phyloP scores from a whole-genome alignment of 2,329 filamentous ascomycete genomes.

The Volutella citrinella region DNA sequence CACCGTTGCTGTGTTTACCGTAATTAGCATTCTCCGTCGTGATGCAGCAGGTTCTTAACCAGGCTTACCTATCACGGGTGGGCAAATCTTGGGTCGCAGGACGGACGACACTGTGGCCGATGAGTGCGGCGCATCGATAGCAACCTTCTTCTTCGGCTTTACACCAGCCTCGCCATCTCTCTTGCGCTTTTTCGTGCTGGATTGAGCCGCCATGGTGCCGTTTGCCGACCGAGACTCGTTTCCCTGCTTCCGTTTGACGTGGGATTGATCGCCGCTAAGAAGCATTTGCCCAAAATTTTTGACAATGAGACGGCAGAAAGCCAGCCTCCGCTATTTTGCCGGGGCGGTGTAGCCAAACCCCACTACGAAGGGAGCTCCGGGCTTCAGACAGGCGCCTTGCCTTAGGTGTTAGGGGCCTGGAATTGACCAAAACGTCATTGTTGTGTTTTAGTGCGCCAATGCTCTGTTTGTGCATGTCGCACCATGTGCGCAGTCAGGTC shows the following conservation, averaged over 20 bases:
- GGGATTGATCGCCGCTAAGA: too few relatives aligned
- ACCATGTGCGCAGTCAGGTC: too few relatives aligned
- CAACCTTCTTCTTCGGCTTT: conserved; percentile 52
- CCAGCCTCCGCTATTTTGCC: conserved; percentile 23
- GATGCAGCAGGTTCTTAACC: too few relatives aligned
- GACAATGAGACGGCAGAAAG: conserved; percentile 25
- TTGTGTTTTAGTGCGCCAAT: too few relatives aligned
- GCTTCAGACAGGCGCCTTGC: too few relatives aligned
- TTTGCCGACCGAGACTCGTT: too few relatives aligned
- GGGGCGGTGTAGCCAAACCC: conserved; percentile 19
- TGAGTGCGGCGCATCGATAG: conserved; percentile 38
- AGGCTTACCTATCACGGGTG: conserved; percentile 55
- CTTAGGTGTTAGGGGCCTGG: too few relatives aligned
- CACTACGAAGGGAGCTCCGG: too few relatives aligned
- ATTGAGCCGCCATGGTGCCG: conserved; percentile 43
- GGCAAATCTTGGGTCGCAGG: conserved; percentile 42
- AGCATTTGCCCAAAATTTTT: conserved; percentile 24
- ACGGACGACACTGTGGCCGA: conserved; percentile 46
- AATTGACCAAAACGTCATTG: conserved; percentile 1
- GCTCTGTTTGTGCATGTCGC: too few relatives aligned
- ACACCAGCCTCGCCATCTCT: conserved; percentile 39
- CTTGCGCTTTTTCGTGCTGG: conserved; percentile 52
- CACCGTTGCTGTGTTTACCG: conserved; percentile 29
- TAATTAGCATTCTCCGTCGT: too few relatives aligned
- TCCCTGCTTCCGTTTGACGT: too few relatives aligned